phyloP scores from a whole-genome alignment of 805 yeast species.

The Candida coquimbonensis region DNA sequence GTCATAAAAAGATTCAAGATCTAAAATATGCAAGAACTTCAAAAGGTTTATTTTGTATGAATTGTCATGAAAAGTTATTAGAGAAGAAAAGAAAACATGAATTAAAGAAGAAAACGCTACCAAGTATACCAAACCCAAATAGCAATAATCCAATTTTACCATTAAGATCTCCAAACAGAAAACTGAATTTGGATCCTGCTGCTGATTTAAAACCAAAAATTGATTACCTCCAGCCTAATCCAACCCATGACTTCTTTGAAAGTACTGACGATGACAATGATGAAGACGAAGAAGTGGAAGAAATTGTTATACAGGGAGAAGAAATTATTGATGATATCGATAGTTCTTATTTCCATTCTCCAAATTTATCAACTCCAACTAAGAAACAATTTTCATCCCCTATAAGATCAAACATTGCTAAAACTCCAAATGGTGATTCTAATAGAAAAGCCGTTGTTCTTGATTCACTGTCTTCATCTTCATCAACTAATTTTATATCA shows the following conservation, averaged over 20 bases:
- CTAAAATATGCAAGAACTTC: conserved; percentile 87
- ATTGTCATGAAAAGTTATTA: conserved; percentile 78
- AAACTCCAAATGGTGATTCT: conserved; percentile 16
- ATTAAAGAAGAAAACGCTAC: conserved; percentile 20
- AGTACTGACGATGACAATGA: no score
- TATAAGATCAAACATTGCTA: conserved; percentile 7
- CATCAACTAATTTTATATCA: conserved; percentile 19
- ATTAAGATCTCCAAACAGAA: neutral
- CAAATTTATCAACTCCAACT: conserved; percentile 1
- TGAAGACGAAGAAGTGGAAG: no score
- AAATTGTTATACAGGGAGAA: neutral
- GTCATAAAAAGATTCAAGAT: conserved; percentile 81
- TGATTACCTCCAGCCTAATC: no score
- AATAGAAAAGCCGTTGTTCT: conserved; percentile 22
- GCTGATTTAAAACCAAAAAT: neutral
- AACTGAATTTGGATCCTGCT: neutral
- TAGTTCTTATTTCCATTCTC: conserved; percentile 1
- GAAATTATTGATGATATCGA: conserved; percentile 1
- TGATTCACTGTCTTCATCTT: conserved; percentile 17
- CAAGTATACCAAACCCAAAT: conserved; percentile 16
- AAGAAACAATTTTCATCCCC: conserved; percentile 12
- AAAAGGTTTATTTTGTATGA: conserved; percentile 88
- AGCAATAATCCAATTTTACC: neutral
- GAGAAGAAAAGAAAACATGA: conserved; percentile 64
- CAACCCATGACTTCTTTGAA: no score